Conservation (phyloP, 306 rosid species). For the Malus orientalis region DNA sequence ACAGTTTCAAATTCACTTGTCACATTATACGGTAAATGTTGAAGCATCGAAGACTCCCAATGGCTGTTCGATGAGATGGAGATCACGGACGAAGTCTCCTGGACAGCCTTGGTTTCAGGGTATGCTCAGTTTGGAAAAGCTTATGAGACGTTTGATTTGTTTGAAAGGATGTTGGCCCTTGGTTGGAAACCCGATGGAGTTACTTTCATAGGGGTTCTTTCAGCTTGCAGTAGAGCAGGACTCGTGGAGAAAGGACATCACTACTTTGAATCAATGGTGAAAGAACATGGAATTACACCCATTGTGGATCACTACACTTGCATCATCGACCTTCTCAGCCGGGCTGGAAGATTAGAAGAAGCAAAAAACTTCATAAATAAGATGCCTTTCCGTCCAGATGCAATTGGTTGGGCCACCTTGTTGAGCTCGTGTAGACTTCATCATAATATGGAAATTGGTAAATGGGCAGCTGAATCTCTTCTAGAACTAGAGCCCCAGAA, state of each 20-base stretch:
- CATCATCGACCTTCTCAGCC: conserved; percentile 82
- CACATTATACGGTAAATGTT: conserved; percentile 81
- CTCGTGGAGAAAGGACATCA: conserved; percentile 66
- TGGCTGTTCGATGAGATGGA: conserved; percentile 63
- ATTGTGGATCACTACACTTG: conserved; percentile 75
- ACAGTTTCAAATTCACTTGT: conserved; percentile 86
- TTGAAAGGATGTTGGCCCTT: conserved; percentile 58
- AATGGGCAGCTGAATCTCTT: conserved; percentile 86
- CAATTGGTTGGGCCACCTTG: conserved; percentile 85
- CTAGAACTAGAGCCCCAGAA: conserved; percentile 74
- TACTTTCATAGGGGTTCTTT: conserved; percentile 87
- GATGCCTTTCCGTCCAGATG: conserved; percentile 77
- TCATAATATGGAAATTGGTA: conserved; percentile 63
- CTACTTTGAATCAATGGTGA: conserved; percentile 60
- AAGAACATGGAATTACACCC: conserved; percentile 59
- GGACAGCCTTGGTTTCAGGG: conserved; percentile 93
- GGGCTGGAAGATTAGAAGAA: conserved; percentile 83
- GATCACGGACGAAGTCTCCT: conserved; percentile 66
- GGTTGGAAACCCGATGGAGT: conserved; percentile 71
- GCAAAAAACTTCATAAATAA: conserved; percentile 53
- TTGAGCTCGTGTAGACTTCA: conserved; percentile 74
- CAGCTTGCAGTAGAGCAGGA: conserved; percentile 94
- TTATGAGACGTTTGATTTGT: conserved; percentile 56
- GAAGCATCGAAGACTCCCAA: conserved; percentile 62
- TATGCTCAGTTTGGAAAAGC: conserved; percentile 79